Evolutionary conservation across 176 grass and related monocot genomes (phyloP), one percentile per base, ranked within the genome.

Genomic region (Zoysia pacifica): DNA sequence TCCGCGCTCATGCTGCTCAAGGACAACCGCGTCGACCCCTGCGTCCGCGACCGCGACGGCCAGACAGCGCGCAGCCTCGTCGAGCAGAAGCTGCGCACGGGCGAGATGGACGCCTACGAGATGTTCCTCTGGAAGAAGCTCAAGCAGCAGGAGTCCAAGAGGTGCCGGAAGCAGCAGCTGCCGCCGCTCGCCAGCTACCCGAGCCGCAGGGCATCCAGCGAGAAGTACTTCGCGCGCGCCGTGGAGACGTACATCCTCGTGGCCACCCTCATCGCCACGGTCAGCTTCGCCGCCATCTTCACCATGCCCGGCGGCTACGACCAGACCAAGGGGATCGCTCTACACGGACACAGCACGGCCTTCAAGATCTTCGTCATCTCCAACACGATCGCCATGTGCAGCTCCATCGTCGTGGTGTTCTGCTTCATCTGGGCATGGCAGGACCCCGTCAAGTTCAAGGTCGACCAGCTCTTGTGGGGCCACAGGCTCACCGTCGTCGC

Each of bases 291-390:
- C 5, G 86, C 86, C 55, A 84, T 35, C 15, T 84, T 88, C 76
- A 78, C 73, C 58, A 79, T 88, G 74, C 81, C 86, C 19, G 86
- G 81, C 50, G 86, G 80, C 3, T 79, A 71, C 61, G 1, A 84
- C 68, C 74, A 88, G 51, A 1, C 0, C 3, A 39, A 40, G 0
- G 81, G 81, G 18, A 68, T 16, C 15, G 80, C 86, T 16, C 45
- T 84, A 0, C 79, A 54, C 2, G 73, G 58, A 2, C 74, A n/a
- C 15, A 6, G 41, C 5, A 7, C 38, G 0, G 73, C 79, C 0
- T 87, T 87, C 74, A 65, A 87, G 67, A 44, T 83, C 53, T 83
- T 87, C 65, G 54, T 87, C 66, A 40, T 87, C 49, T 72, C 85
- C 66, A 87, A 84, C 50, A 70, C 72, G 18, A 4, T 88, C 15